Base-by-base conservation (phyloP, 2,329 filamentous ascomycete genomes). In the Orbilia quercus region DNA sequence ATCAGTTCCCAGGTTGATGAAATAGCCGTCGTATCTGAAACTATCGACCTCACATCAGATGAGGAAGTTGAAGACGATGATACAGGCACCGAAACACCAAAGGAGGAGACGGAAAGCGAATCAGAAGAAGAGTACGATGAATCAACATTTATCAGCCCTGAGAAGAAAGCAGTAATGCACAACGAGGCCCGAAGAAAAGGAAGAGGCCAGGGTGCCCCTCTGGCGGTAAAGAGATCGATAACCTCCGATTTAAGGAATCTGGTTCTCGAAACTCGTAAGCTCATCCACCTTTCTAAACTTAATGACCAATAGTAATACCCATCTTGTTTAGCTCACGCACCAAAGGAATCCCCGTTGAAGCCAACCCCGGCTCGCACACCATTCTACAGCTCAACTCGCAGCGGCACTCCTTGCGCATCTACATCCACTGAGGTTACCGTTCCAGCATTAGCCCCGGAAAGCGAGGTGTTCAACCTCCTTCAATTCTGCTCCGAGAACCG, bases 391-490 rank as follows among this genome's bases (percentile, higher is more conserved):
- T 34, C 23, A 38, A 50, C 25, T 40, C 36, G 59, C 7, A 47
- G 42, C 7, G 9, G 42, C 25, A 28, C 51, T 3, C 48, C 42
- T 7, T 25, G 7, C 7, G 2, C 31, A n/a, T 22, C 36, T 1
- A 7, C 38, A 42, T 16, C 25, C 42, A 1, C 31, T 12, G 9
- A 18, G 16, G 25, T 38, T 22, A 20, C 54, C 1, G 40, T 53
- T 6, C 18, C 25, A 14, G 11, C 45, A n/a, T 47, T 71, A 14
- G 50, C 59, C 6, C 34, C 57, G n/a, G 45, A 71, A 2, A 71
- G 66, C 20, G 60, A 71, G 28, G 59, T 71, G 20, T 59, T 53
- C 66, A 64, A 57, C 9, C 66, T 71, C 16, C 58, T 71, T 1
- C 59, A 50, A 3, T 38, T 44, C 16, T 71, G 66, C 20, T 42